Percentiles rank a stretch among this genome's conserved stretches.
Evolutionary conservation across 1,284 basidiomycete species (phyloP).

Genomic region (Pseudozyma thailandica): DNA sequence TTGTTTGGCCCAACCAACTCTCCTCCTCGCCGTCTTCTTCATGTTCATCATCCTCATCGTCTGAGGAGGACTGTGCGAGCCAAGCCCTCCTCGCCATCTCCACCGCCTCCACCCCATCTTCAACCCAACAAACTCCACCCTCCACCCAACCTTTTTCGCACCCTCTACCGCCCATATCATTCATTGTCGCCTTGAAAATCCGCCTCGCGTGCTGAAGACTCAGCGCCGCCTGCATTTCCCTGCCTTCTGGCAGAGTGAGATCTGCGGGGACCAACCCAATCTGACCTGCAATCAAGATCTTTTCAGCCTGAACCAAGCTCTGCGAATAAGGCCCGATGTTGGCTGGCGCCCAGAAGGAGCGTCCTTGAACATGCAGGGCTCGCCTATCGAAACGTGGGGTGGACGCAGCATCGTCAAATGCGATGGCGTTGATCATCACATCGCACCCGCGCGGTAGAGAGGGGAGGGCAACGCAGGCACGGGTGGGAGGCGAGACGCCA

Average conservation of each 20-base stretch:
- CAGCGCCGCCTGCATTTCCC: slow-evolving; percentile 77
- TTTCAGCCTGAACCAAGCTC: slow-evolving; percentile 80
- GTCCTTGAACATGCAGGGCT: slow-evolving; percentile 88
- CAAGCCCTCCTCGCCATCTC: slow-evolving; percentile 20
- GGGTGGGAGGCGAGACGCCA: slow-evolving; percentile 88
- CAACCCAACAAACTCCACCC: slow-evolving; percentile 66
- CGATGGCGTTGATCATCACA: slow-evolving; percentile 24
- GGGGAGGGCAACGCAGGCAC: slow-evolving; percentile 84
- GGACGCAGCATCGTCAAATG: slow-evolving; percentile 10
- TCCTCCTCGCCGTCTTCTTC: slow-evolving; percentile 15
- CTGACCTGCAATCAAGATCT: slow-evolving; percentile 89
- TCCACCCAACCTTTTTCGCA: slow-evolving; percentile 53
- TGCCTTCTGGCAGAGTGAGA: slow-evolving; percentile 75
- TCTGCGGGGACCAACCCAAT: slow-evolving; percentile 86
- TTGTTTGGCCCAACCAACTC: slow-evolving; percentile 26
- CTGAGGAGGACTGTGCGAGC: not conserved
- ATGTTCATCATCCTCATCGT: not conserved
- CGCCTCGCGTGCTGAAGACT: slow-evolving; percentile 83
- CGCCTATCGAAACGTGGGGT: slow-evolving; percentile 11
- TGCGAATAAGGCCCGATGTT: slow-evolving; percentile 99
- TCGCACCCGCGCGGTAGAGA: slow-evolving; percentile 13
- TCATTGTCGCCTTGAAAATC: slow-evolving; percentile 71
- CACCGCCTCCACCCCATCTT: slow-evolving; percentile 10
- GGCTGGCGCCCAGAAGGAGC: slow-evolving; percentile 98
- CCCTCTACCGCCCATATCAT: slow-evolving; percentile 41